Conservation (phyloP, 352 stramenopile genomes). For the Phytophthora constricta region DNA sequence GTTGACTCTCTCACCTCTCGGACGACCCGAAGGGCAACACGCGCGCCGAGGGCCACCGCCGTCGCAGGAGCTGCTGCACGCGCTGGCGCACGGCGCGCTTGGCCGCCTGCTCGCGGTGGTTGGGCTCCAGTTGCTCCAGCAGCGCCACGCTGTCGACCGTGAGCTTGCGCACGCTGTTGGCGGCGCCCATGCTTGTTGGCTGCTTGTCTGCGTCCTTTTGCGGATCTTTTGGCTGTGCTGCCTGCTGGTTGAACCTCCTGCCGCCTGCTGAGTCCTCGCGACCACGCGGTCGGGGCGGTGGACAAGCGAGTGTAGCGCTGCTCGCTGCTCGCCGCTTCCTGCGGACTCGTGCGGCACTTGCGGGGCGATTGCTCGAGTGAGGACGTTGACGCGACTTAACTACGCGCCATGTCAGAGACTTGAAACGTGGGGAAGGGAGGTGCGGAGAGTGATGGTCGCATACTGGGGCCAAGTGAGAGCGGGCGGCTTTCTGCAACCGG, state of each 20-base stretch:
- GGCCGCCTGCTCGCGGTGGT: constrained; percentile 47
- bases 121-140: constrained; percentile 85
- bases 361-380: background rate
- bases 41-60: constrained; percentile 65
- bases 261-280: constrained; percentile 2
- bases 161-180: constrained; percentile 82
- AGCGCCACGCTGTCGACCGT: constrained; percentile 82
- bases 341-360: background rate
- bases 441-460: background rate
- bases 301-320: no score
- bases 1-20: constrained; percentile 60
- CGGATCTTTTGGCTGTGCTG: background rate
- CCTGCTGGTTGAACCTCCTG: background rate
- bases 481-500: background rate
- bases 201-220: background rate
- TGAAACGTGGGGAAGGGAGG: background rate
- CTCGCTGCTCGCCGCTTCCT: no score
- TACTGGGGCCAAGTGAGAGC: background rate
- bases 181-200: constrained; percentile 64
- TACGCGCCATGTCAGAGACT: background rate
- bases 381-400: background rate
- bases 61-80: constrained; percentile 61
- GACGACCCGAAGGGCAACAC: constrained; percentile 82
- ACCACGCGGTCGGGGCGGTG: background rate
- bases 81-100: constrained; percentile 55